These are phyloP conservation scores for Thermomucor indicae-seudaticae DNA, from an alignment of 371 early-diverging fungal species.

Conservation along the genomic window DNA sequence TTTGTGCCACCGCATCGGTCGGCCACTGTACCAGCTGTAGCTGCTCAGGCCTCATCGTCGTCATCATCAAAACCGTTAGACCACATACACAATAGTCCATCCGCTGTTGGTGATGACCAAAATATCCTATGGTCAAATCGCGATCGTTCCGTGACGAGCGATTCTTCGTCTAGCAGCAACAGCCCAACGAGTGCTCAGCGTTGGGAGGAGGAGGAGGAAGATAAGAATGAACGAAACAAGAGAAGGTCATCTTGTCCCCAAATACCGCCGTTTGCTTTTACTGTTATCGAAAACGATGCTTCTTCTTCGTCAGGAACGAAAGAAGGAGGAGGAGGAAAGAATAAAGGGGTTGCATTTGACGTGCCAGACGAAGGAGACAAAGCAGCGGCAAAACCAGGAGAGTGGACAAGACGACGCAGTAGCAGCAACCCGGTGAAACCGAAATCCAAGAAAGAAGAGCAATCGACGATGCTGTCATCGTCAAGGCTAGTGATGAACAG, in stretches of 20 bases:
- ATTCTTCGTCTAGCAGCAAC: neutral
- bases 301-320: neutral
- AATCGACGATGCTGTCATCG: neutral
- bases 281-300: neutral
- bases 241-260: constrained; percentile 16
- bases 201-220: neutral
- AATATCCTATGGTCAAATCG: neutral
- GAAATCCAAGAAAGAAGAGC: neutral
- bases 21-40: constrained; percentile 1
- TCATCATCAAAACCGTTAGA: constrained; percentile 1
- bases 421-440: constrained; percentile 14
- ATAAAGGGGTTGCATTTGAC: constrained; percentile 7
- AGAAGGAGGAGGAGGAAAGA: neutral
- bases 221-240: constrained; percentile 1
- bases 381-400: neutral
- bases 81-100: too few relatives aligned
- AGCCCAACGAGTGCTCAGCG: neutral
- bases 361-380: constrained; percentile 4
- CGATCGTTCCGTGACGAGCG: neutral
- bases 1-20: constrained; percentile 5
- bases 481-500: neutral
- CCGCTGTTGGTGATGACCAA: neutral
- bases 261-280: constrained; percentile 13
- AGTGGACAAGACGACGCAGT: constrained; percentile 8
- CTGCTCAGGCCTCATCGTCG: neutral